Percentiles rank a stretch among this genome's conserved stretches.
These are phyloP conservation scores for Pisolithus tinctorius DNA, from an alignment of 768 basidiomycete species.

Conservation along the genomic window DNA sequence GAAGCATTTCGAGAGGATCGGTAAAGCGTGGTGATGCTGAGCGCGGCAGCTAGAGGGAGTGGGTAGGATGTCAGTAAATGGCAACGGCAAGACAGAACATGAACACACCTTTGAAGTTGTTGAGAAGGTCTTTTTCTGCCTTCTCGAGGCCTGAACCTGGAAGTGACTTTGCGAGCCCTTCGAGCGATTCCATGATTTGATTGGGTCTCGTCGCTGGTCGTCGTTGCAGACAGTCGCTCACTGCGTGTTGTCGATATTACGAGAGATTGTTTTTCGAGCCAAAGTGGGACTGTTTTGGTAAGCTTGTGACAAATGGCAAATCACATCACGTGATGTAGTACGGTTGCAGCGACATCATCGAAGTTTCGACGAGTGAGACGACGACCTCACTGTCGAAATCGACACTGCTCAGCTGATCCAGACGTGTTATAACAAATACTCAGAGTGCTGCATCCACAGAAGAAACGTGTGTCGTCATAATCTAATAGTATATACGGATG, in stretches of 20 bases:
- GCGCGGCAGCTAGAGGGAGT: slow-evolving; percentile 56
- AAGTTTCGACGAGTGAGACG: too few relatives aligned
- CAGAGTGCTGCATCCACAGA: background rate
- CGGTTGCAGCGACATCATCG: too few relatives aligned
- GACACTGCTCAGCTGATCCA: background rate
- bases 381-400: background rate
- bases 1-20: slow-evolving; percentile 71
- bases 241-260: too few relatives aligned
- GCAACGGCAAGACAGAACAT: background rate
- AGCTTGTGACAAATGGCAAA: too few relatives aligned
- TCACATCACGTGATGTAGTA: too few relatives aligned
- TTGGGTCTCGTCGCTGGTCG: too few relatives aligned
- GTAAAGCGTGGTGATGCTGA: slow-evolving; percentile 81
- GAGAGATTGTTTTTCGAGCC: too few relatives aligned
- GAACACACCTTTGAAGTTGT: slow-evolving; percentile 70
- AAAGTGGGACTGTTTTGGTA: too few relatives aligned
- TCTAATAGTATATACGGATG: slow-evolving; percentile 27
- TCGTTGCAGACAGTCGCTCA: too few relatives aligned
- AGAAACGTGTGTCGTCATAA: slow-evolving; percentile 11
- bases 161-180: slow-evolving; percentile 70
- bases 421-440: background rate
- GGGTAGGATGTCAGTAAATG: slow-evolving; percentile 15
- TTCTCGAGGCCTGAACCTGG: slow-evolving; percentile 64
- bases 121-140: slow-evolving; percentile 73
- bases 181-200: slow-evolving; percentile 61